Conservation (phyloP, 495 filamentous ascomycete species). For the Glonium stellatum region DNA sequence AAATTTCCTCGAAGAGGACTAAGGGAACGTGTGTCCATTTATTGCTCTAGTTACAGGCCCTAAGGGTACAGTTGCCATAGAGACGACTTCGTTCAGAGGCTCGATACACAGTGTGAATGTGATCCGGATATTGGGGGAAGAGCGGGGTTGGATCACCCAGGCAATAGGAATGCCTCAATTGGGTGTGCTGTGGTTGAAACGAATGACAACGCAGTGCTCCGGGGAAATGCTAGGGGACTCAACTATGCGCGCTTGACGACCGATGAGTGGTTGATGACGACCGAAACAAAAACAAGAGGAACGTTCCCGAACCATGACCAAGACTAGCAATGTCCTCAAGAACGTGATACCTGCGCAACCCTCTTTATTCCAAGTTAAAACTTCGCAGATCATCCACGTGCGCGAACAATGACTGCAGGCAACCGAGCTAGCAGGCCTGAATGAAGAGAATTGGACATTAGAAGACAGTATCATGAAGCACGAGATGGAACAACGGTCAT, state of each 20-base stretch:
- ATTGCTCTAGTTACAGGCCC: not conserved
- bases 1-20: not conserved
- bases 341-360: not conserved
- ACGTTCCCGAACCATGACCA: not conserved
- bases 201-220: slow-evolving; percentile 1
- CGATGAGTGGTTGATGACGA: not conserved
- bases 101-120: not conserved
- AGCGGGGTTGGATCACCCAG: not conserved
- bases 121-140: not conserved
- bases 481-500: not conserved
- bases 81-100: not conserved
- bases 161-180: not conserved
- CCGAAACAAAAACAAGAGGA: not conserved
- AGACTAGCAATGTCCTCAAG: not conserved
- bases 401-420: not conserved
- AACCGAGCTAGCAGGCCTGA: not conserved
- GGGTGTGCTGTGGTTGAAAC: not conserved
- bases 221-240: slow-evolving; percentile 5
- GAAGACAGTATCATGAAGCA: not conserved
- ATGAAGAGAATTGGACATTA: not conserved
- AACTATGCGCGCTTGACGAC: slow-evolving; percentile 1
- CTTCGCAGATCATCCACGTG: not conserved
- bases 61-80: not conserved
- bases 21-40: not conserved
- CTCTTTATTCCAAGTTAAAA: not conserved